These are phyloP conservation scores for Lactarius sp. DNA, from an alignment of 768 basidiomycete genomes.

Conservation along the genomic window DNA sequence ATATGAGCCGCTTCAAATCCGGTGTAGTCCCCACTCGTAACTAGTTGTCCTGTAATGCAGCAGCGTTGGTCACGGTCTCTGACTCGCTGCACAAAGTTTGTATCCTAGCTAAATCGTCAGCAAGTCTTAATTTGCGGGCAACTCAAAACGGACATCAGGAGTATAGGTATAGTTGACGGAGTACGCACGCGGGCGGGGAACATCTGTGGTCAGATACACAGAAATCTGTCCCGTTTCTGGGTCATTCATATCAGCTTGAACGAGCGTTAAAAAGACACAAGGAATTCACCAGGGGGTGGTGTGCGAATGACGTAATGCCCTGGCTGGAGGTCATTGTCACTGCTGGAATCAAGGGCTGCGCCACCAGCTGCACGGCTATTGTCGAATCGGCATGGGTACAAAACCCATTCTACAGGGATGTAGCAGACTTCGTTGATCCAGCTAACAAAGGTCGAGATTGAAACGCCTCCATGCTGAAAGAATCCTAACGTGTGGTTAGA, in stretches of 20 bases:
- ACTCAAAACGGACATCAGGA: neutral
- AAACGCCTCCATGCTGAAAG: neutral
- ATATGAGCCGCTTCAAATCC: conserved; percentile 3
- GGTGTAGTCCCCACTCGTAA: neutral
- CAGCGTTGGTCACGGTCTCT: neutral
- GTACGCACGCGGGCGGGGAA: neutral
- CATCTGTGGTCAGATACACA: neutral
- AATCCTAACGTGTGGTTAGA: neutral
- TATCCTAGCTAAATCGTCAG: neutral
- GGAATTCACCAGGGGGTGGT: neutral
- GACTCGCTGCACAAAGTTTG: neutral
- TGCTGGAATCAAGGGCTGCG: neutral
- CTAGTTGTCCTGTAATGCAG: neutral
- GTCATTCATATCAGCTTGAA: too few relatives aligned
- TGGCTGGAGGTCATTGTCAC: neutral
- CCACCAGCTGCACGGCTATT: neutral
- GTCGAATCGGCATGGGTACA: neutral
- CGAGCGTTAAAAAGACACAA: too few relatives aligned
- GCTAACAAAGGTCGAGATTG: neutral
- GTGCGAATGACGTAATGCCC: conserved; percentile 1
- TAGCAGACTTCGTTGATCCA: neutral
- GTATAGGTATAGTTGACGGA: neutral
- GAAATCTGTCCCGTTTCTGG: too few relatives aligned
- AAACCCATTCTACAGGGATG: neutral
- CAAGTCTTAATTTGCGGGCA: neutral